Evolutionary conservation across 306 rosid genomes (phyloP).

Genomic region (Acacia melanoxylon): DNA sequence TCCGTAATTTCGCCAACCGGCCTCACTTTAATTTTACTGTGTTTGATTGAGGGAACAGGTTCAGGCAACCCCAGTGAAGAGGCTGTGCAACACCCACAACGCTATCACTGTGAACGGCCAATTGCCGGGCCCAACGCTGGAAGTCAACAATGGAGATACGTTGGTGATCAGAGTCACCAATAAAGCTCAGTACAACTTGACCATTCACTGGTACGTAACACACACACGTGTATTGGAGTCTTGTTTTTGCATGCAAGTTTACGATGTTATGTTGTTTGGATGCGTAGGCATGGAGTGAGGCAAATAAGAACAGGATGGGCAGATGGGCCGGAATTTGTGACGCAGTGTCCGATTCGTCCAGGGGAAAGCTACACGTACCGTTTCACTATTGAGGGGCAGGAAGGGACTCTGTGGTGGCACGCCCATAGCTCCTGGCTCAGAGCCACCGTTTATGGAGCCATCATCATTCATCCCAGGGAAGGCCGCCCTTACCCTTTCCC

Average conservation of each 20-base stretch:
- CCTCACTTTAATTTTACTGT: neutral
- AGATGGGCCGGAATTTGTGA: slow-evolving; percentile 93
- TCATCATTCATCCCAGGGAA: slow-evolving; percentile 71
- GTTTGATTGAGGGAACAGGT: slow-evolving; percentile 42
- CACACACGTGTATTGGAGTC: no score
- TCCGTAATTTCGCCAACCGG: neutral
- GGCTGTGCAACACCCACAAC: slow-evolving; percentile 95
- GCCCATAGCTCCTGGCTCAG: slow-evolving; percentile 98
- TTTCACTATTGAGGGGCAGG: slow-evolving; percentile 80
- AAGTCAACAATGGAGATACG: slow-evolving; percentile 82
- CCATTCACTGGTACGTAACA: slow-evolving; percentile 76
- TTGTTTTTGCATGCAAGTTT: slow-evolving; percentile 5
- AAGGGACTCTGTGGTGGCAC: slow-evolving; percentile 99
- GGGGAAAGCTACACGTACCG: slow-evolving; percentile 83
- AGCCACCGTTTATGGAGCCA: slow-evolving; percentile 87
- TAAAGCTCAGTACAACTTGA: slow-evolving; percentile 81
- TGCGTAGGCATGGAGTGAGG: slow-evolving; percentile 79
- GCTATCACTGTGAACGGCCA: slow-evolving; percentile 87
- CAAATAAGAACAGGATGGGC: slow-evolving; percentile 96
- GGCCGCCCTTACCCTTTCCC: slow-evolving; percentile 77
- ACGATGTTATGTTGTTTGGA: neutral
- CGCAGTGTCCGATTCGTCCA: slow-evolving; percentile 94
- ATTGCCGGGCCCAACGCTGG: slow-evolving; percentile 89
- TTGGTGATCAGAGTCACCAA: slow-evolving; percentile 71
- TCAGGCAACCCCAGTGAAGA: slow-evolving; percentile 93